These are phyloP conservation scores for Phaeosphaeria sp. DNA, from an alignment of 2,329 filamentous ascomycete genomes.

Conservation along the genomic window DNA sequence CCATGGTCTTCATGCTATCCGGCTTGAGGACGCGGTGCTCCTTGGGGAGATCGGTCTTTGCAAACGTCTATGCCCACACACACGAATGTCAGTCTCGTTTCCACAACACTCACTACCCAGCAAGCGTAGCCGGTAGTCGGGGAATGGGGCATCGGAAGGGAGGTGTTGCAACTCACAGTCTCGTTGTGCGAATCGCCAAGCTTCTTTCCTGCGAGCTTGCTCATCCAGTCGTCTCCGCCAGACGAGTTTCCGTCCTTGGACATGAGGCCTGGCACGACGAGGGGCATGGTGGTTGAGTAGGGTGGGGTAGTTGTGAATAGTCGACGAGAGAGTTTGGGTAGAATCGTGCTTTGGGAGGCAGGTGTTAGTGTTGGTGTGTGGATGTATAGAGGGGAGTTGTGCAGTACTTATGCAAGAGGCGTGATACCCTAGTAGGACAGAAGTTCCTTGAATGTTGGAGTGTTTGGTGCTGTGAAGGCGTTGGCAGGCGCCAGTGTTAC, in stretches of 20 bases:
- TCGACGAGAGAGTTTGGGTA: conserved; percentile 2
- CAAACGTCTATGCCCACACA: conserved; percentile 53
- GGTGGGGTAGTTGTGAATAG: conserved; percentile 5
- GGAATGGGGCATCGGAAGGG: neutral
- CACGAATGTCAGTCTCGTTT: neutral
- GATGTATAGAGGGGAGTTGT: neutral
- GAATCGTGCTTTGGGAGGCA: no score
- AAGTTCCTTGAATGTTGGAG: neutral
- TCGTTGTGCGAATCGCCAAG: conserved; percentile 55
- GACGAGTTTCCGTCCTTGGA: conserved; percentile 40
- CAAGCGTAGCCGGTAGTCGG: no score
- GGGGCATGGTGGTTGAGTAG: conserved; percentile 52
- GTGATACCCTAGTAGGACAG: neutral
- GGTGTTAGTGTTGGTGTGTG: no score
- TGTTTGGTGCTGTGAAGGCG: neutral
- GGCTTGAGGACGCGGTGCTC: conserved; percentile 56
- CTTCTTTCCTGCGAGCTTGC: conserved; percentile 60
- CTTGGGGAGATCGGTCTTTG: conserved; percentile 56
- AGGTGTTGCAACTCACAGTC: conserved; percentile 42
- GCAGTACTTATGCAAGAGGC: neutral
- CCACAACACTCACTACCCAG: no score
- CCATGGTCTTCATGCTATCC: conserved; percentile 55
- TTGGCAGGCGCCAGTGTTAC: neutral
- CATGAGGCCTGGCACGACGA: conserved; percentile 57
- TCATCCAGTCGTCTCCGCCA: conserved; percentile 51